Evolutionary conservation across 495 filamentous ascomycete genomes (phyloP).

Genomic region (Elaphomyces granulatus): DNA sequence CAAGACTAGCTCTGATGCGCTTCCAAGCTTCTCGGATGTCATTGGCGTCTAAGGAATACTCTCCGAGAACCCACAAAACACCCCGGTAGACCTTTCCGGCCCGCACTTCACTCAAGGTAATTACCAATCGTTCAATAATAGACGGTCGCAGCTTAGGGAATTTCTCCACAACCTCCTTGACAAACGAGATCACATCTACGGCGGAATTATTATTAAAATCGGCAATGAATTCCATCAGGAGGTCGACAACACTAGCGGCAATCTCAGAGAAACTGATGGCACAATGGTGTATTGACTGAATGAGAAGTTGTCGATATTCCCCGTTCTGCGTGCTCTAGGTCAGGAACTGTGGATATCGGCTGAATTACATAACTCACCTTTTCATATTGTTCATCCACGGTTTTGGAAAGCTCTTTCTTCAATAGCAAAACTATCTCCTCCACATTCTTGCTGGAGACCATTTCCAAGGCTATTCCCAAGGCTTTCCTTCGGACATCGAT

Average conservation of each 20-base stretch:
- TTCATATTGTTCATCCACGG: conserved; percentile 96
- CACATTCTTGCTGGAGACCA: conserved; percentile 98
- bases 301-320: conserved; percentile 90
- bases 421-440: conserved; percentile 93
- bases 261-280: conserved; percentile 99
- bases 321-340: conserved; percentile 44
- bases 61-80: conserved; percentile 93
- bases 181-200: conserved; percentile 94
- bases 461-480: conserved; percentile 80
- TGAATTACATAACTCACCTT: conserved; percentile 37
- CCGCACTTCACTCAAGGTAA: conserved; percentile 82
- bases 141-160: conserved; percentile 80
- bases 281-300: conserved; percentile 94
- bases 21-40: conserved; percentile 98
- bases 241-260: conserved; percentile 86
- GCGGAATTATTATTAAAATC: conserved; percentile 96
- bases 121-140: conserved; percentile 78
- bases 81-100: conserved; percentile 96
- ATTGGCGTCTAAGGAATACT: conserved; percentile 85
- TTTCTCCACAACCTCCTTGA: conserved; percentile 98
- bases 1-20: conserved; percentile 80
- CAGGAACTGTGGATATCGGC: conserved; percentile 6
- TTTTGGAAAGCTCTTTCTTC: conserved; percentile 96
- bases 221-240: conserved; percentile 98
- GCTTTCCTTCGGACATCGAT: conserved; percentile 93